Percentiles rank a stretch among this genome's conserved stretches.
Conservation (phyloP, 2,329 filamentous ascomycete genomes). For the Aureobasidium namibiae region DNA sequence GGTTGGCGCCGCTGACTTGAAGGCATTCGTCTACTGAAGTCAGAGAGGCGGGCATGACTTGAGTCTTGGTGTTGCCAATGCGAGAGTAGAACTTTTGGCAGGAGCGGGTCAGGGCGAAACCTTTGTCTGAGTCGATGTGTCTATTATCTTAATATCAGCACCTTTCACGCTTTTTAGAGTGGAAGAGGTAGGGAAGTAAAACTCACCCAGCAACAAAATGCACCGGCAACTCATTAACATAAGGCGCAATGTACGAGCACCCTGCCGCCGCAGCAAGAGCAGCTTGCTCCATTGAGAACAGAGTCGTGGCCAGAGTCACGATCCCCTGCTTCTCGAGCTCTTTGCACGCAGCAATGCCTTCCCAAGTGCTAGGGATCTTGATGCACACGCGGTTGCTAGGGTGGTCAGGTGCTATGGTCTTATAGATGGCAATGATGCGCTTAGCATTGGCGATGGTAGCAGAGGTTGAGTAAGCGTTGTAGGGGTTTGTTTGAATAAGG, state of each 20-base stretch:
- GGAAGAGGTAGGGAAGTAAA: not conserved
- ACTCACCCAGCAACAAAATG: conserved; percentile 30
- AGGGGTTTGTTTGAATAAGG: conserved; percentile 15
- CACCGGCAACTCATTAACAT: conserved; percentile 57
- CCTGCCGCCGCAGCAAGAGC: conserved; percentile 48
- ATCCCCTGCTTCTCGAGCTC: conserved; percentile 46
- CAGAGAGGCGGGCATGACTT: conserved; percentile 50
- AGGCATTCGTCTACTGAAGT: conserved; percentile 52
- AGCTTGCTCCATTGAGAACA: conserved; percentile 56
- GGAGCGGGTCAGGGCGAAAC: conserved; percentile 43
- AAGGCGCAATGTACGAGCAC: conserved; percentile 56
- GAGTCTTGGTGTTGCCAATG: conserved; percentile 35
- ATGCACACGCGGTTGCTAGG: conserved; percentile 44
- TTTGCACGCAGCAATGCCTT: conserved; percentile 53
- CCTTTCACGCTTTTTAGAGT: not conserved
- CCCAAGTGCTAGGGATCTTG: conserved; percentile 57
- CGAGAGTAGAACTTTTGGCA: conserved; percentile 46
- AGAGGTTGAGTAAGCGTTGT: conserved; percentile 12
- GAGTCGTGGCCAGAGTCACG: conserved; percentile 53
- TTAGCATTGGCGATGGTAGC: conserved; percentile 12
- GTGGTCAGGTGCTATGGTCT: not conserved
- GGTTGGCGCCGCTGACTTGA: conserved; percentile 47
- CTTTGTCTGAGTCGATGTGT: conserved; percentile 42
- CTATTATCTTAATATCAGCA: conserved; percentile 22
- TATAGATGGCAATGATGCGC: conserved; percentile 13